These are phyloP conservation scores for Viridothelium virens DNA, from an alignment of 495 filamentous ascomycete species.

Conservation along the genomic window DNA sequence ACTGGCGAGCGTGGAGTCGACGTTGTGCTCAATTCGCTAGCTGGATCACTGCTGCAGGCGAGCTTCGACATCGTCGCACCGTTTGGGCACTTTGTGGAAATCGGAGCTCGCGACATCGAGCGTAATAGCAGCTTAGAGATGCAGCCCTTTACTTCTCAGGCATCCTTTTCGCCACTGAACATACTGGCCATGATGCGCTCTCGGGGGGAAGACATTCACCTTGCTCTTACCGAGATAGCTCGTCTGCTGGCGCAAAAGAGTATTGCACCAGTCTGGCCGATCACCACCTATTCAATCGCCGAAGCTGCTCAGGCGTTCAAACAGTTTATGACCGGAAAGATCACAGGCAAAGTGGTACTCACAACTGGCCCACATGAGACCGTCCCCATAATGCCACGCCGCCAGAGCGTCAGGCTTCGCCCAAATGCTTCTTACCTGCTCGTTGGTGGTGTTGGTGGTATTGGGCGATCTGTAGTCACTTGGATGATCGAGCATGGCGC, in stretches of 20 bases:
- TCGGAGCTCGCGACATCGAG: constrained; percentile 33
- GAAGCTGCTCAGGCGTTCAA: constrained; percentile 49
- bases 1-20: constrained; percentile 22
- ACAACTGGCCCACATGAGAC: constrained; percentile 27
- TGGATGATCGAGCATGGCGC: constrained; percentile 11
- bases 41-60: constrained; percentile 17
- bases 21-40: constrained; percentile 24
- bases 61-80: constrained; percentile 21
- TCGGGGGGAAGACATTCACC: constrained; percentile 22
- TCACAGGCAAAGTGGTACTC: constrained; percentile 53
- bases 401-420: background rate
- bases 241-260: constrained; percentile 5
- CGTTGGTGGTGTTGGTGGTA: constrained; percentile 41
- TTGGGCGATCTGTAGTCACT: constrained; percentile 26
- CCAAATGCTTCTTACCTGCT: constrained; percentile 38
- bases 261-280: background rate
- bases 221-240: constrained; percentile 13
- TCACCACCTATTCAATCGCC: constrained; percentile 24
- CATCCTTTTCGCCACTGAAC: constrained; percentile 37
- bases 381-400: constrained; percentile 10
- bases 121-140: constrained; percentile 17
- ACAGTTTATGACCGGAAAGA: constrained; percentile 46
- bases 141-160: constrained; percentile 15
- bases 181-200: constrained; percentile 19
- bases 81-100: constrained; percentile 43